A percentile compares a stretch with the other conserved stretches of the same genome.
Conservation (phyloP, 2,329 filamentous ascomycete species). For the Calonectria henricotiae region DNA sequence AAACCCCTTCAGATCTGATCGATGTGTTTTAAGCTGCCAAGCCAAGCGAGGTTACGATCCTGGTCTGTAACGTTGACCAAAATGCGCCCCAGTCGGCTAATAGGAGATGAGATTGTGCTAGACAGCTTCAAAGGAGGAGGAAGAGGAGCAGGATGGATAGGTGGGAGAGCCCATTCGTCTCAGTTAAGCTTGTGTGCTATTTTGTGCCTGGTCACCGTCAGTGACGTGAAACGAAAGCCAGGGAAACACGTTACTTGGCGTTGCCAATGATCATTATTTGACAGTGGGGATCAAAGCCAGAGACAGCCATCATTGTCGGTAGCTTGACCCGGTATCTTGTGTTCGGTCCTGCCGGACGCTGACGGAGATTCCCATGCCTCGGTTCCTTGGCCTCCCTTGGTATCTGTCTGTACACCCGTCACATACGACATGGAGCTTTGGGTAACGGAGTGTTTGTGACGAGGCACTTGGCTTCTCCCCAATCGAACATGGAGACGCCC, state of each 20-base stretch:
- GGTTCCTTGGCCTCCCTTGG: conserved; percentile 3
- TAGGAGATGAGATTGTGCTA: conserved; percentile 14
- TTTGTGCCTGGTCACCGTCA: not conserved
- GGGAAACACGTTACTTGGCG: conserved; percentile 1
- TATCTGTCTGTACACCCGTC: not conserved
- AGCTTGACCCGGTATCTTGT: conserved; percentile 14
- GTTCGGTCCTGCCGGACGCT: conserved; percentile 14
- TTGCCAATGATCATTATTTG: not conserved
- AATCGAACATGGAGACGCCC: conserved; percentile 22
- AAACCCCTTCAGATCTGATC: conserved; percentile 20
- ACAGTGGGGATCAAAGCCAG: not conserved
- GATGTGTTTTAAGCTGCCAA: conserved; percentile 21
- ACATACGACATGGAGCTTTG: conserved; percentile 23
- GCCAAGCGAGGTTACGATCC: conserved; percentile 21
- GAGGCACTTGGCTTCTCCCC: not conserved
- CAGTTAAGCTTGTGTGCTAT: conserved; percentile 9
- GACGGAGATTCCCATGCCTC: conserved; percentile 14
- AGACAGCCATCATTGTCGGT: not conserved
- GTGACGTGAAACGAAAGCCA: not conserved
- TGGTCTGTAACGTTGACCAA: conserved; percentile 14
- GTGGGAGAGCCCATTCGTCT: conserved; percentile 6
- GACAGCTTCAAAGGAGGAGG: not conserved
- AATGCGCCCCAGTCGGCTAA: not conserved
- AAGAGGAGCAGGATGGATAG: too few relatives aligned
- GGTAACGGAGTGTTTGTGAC: conserved; percentile 18